Evolutionary conservation across 1,284 basidiomycete genomes (phyloP).

Genomic region (Cryptococcus wingfieldii): DNA sequence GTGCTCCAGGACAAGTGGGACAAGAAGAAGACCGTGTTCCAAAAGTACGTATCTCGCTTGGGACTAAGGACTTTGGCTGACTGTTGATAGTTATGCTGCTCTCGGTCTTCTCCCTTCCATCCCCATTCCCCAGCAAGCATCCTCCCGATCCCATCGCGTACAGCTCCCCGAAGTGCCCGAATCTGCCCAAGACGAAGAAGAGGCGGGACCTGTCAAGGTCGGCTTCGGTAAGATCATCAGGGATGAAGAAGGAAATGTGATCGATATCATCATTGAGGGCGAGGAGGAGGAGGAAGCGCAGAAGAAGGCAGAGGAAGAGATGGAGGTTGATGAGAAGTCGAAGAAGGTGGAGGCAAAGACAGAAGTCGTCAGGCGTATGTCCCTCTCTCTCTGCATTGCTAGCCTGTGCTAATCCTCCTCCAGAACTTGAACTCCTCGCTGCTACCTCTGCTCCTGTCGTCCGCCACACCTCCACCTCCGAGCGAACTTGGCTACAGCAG

Average conservation of each 20-base stretch:
- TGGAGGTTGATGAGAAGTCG: conserved; percentile 9
- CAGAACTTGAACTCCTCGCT: conserved; percentile 44
- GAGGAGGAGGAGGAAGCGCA: conserved; percentile 39
- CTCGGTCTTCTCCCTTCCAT: conserved; percentile 46
- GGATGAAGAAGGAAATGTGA: conserved; percentile 73
- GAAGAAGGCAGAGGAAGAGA: conserved; percentile 30
- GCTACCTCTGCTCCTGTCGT: conserved; percentile 47
- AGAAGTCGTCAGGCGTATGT: conserved; percentile 48
- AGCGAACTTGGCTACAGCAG: conserved; percentile 62
- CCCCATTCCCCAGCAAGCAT: conserved; percentile 30
- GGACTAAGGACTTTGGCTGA: neutral
- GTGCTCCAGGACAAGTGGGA: conserved; percentile 83
- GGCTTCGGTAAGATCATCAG: conserved; percentile 81
- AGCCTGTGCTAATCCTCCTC: conserved; percentile 1
- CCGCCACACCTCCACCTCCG: conserved; percentile 67
- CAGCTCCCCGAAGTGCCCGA: conserved; percentile 55
- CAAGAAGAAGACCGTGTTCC: conserved; percentile 77
- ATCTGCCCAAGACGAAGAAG: neutral
- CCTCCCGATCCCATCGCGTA: conserved; percentile 27
- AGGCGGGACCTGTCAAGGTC: conserved; percentile 11
- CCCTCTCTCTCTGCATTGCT: neutral
- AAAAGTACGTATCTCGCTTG: conserved; percentile 65
- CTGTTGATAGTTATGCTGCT: conserved; percentile 42
- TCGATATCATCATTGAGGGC: conserved; percentile 70
- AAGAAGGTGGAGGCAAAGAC: conserved; percentile 45